Base-by-base conservation (phyloP, 495 filamentous ascomycete species). In the Pseudomonodictys pantanalensis region DNA sequence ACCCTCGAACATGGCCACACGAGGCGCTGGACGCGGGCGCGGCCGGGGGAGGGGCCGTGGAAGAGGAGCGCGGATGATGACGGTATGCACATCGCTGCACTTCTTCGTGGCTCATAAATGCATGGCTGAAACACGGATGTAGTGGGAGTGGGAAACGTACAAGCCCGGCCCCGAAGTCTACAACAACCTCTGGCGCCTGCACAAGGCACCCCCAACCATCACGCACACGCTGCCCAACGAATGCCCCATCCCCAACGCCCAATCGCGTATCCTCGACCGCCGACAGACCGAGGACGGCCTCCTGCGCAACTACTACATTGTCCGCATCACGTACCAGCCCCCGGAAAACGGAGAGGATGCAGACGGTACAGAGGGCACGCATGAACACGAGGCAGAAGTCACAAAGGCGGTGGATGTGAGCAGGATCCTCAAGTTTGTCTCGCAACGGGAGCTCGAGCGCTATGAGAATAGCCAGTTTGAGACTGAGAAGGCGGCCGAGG, bases 61-160 rank as follows among this genome's bases (percentile, higher is more conserved):
- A 3, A 18, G 25, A 9, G 41, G 22, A 9, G 24, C 9, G 24
- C 23, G 18, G 30, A 39, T 23, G 11, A 25, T 41, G 3, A 5
- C 20, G 24, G 6, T 3, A 18, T 17, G 23, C 52, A 7, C n/a
- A 23, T 25, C 35, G 2, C 18, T 10, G 7, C 2, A 12, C 22
- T 22, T n/a, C 3, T 2, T 12, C n/a, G n/a, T n/a, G n/a, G n/a
- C n/a, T n/a, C n/a, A 41, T 23, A 35, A 25, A 12, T 41, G 29
- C n/a, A 39, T 3, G n/a, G 32, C 9, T 11, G 11, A 12, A 50
- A 17, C 15, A 11, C 2, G 47, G 15, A 20, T 15, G 3, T 15
- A 63, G 60, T 63, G 53, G 52, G 42, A 49, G 20, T 63, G 39
- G 44, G 52, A 58, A 10, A 44, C 25, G 5, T 63, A 63, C 53